Evolutionary conservation across 495 filamentous ascomycete species (phyloP).

Genomic region (Penicillium soppii): DNA sequence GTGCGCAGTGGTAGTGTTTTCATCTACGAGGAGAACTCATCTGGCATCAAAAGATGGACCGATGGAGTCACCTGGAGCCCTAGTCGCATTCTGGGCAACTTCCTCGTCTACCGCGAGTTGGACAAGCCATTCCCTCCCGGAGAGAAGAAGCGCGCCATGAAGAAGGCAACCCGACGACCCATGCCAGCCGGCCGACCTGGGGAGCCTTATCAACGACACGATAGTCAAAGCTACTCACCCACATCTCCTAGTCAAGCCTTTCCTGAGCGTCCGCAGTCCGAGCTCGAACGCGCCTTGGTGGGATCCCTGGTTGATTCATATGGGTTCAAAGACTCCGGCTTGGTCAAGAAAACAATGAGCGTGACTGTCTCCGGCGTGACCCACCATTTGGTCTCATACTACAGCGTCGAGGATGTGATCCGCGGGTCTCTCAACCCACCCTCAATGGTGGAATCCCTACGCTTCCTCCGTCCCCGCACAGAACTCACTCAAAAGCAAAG

Average conservation of each 20-base stretch:
- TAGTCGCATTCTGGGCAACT: constrained; percentile 84
- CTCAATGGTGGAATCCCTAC: constrained; percentile 53
- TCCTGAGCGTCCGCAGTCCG: constrained; percentile 44
- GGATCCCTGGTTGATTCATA: constrained; percentile 87
- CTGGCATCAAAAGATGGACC: constrained; percentile 92
- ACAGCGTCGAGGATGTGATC: constrained; percentile 73
- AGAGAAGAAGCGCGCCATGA: constrained; percentile 85
- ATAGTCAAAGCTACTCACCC: constrained; percentile 43
- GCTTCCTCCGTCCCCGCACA: constrained; percentile 54
- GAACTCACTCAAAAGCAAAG: constrained; percentile 65
- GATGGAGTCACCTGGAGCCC: constrained; percentile 89
- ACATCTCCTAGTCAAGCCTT: constrained; percentile 36
- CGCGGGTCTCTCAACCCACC: constrained; percentile 60
- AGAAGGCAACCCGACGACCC: constrained; percentile 56
- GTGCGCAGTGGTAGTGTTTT: constrained; percentile 85
- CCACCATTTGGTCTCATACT: constrained; percentile 89
- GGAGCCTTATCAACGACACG: constrained; percentile 54
- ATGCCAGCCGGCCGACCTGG: constrained; percentile 41
- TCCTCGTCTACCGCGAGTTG: constrained; percentile 85
- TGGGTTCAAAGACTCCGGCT: constrained; percentile 76
- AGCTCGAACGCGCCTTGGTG: constrained; percentile 66
- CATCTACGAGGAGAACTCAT: constrained; percentile 85
- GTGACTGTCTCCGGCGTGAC: constrained; percentile 65
- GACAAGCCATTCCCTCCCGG: constrained; percentile 79
- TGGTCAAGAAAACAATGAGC: constrained; percentile 92